Evolutionary conservation across 768 basidiomycete species (phyloP), one percentile per base, ranked within the genome.

Genomic region (Russula lepida): DNA sequence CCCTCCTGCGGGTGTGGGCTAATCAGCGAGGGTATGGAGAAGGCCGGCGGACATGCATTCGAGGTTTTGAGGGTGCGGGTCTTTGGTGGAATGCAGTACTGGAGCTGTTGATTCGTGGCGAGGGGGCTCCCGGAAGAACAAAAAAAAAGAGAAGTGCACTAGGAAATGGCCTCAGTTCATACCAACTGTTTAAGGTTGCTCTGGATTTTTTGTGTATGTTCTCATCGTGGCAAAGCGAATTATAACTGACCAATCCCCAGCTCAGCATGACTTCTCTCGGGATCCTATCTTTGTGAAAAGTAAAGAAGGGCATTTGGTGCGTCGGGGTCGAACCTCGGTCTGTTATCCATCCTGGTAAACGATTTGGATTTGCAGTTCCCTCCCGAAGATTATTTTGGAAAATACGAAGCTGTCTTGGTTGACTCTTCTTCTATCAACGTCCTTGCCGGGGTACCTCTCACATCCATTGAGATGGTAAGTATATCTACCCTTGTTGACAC

Each of bases 1-100:
- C 87, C 0, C 77, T 98, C 1, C 81, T 98, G 17, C 82, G 92
- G 11, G 81, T 95, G 17, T 99, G 97, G 97, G 91, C 90, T 1
- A 84, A 85, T 53, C 88, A 94, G 67, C 79, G 94, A 44, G 92
- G 92, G 0, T 93, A 86, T 65, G 79, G 83, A 2, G 78, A 79
- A 63, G 83, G 86, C 12, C 71, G 73, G 4, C 73, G 76, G 44
- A 68, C 82, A 63, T 86, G 83, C 66, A 75, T 89, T 4, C 76
- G 79, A 17, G 90, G 90, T 17, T 94, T 86, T 68, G 88, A 84
- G 68, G 79, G 79, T 7, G 75, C 78, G 25, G 89, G 89, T 0
- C 69, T 77, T 4, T 87, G 79, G 81, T 93, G 91, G 91, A 73
- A 74, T 48, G 80, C 79, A 0, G 64, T 92, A 1, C 71, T 92